These are phyloP conservation scores for Allomyces arbusculus DNA, from an alignment of 192 early-diverging fungal species.

Conservation along the genomic window DNA sequence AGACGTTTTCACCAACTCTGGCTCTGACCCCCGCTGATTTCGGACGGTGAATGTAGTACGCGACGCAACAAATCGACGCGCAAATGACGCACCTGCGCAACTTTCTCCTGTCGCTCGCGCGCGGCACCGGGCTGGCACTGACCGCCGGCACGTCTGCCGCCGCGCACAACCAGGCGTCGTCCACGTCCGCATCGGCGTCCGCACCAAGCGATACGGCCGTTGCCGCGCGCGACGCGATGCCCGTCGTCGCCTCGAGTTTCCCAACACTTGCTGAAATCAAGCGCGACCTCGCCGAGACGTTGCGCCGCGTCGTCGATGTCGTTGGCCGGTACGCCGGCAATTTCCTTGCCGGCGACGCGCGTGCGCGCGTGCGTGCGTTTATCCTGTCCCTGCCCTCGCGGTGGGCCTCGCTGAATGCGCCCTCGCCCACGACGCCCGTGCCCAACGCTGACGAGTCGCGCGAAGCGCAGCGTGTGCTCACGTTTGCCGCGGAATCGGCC, in stretches of 20 bases:
- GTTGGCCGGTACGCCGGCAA: constrained; percentile 67
- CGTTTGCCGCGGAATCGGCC: constrained; percentile 44
- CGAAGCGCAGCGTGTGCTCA: constrained; percentile 38
- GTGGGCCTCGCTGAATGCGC: constrained; percentile 36
- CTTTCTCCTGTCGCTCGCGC: constrained; percentile 24
- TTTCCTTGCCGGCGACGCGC: constrained; percentile 61
- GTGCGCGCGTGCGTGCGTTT: constrained; percentile 55
- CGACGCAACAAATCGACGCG: constrained; percentile 45
- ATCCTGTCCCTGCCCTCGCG: constrained; percentile 62
- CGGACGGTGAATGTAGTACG: constrained; percentile 27
- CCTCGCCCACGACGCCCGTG: constrained; percentile 6
- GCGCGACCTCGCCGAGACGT: constrained; percentile 63
- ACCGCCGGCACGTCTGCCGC: not conserved
- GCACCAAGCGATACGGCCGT: not conserved
- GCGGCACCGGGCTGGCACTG: not conserved
- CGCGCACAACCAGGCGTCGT: not conserved
- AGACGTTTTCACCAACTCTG: not conserved
- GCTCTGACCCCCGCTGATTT: not conserved
- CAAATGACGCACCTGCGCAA: constrained; percentile 40
- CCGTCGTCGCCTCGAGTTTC: constrained; percentile 3
- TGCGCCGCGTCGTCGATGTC: constrained; percentile 70
- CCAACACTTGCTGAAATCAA: constrained; percentile 31
- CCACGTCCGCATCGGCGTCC: not conserved
- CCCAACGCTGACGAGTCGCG: constrained; percentile 6
- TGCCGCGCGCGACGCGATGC: not conserved